These are phyloP conservation scores for Triangularia setosa DNA, from an alignment of 2,329 filamentous ascomycete species.

Conservation along the genomic window DNA sequence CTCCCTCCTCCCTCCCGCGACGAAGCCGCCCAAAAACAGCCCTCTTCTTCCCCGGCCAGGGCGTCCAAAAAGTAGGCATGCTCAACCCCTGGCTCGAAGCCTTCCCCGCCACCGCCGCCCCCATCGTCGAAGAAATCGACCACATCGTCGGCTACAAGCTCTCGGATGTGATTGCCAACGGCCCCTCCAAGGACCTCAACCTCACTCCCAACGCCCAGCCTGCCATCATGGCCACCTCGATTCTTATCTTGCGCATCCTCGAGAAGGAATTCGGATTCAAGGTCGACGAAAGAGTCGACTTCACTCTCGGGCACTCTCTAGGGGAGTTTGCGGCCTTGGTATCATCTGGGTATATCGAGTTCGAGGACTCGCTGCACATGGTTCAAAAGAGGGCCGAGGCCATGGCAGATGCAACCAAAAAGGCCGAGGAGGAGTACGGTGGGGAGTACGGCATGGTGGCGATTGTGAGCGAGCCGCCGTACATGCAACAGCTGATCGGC, in stretches of 20 bases:
- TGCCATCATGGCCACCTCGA: slow-evolving; percentile 91
- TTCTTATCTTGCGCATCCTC: slow-evolving; percentile 82
- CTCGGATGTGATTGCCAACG: slow-evolving; percentile 72
- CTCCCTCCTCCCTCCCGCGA: slow-evolving; percentile 3
- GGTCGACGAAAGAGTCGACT: slow-evolving; percentile 66
- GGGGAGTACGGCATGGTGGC: slow-evolving; percentile 94
- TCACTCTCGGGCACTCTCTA: slow-evolving; percentile 84
- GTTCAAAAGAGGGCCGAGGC: slow-evolving; percentile 74
- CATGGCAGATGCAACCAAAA: slow-evolving; percentile 73
- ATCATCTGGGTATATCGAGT: slow-evolving; percentile 73
- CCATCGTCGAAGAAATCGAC: slow-evolving; percentile 85
- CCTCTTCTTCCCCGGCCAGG: slow-evolving; percentile 68
- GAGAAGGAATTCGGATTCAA: slow-evolving; percentile 81
- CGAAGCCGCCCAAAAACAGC: slow-evolving; percentile 42
- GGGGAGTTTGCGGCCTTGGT: slow-evolving; percentile 92
- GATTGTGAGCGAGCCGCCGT: slow-evolving; percentile 78
- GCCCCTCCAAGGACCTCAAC: slow-evolving; percentile 73
- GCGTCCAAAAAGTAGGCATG: slow-evolving; percentile 88
- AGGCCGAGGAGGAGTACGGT: slow-evolving; percentile 62
- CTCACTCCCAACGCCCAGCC: slow-evolving; percentile 86
- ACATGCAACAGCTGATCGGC: slow-evolving; percentile 64
- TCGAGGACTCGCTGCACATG: slow-evolving; percentile 72
- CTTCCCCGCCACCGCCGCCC: slow-evolving; percentile 72
- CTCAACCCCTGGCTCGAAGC: slow-evolving; percentile 78
- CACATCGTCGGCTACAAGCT: slow-evolving; percentile 69